Conservation (phyloP, 2,329 filamentous ascomycete species). For the Alternaria ventricosa region DNA sequence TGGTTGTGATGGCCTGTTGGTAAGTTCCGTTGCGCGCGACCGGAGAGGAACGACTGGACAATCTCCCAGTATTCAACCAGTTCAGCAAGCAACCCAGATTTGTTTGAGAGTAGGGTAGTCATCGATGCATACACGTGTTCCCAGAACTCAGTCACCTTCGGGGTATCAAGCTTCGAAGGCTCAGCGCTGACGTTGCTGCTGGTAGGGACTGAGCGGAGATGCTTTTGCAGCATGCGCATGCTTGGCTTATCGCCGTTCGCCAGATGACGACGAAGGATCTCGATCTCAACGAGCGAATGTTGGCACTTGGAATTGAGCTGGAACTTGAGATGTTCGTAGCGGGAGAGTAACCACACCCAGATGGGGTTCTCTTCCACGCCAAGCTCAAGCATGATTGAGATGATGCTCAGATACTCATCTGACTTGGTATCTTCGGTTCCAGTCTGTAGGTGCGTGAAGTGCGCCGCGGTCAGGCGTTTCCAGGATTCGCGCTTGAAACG, state of each 20-base stretch:
- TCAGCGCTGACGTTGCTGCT: constrained; percentile 65
- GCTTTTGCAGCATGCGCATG: constrained; percentile 71
- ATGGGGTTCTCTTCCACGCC: constrained; percentile 96
- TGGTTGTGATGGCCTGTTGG: constrained; percentile 83
- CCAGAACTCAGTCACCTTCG: constrained; percentile 88
- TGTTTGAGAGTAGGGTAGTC: constrained; percentile 72
- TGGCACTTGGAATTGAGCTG: constrained; percentile 83
- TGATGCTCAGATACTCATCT: constrained; percentile 92
- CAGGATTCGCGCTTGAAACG: constrained; percentile 88
- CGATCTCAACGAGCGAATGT: constrained; percentile 88
- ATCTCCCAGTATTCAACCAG: constrained; percentile 94
- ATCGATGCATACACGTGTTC: constrained; percentile 82
- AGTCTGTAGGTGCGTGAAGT: constrained; percentile 58
- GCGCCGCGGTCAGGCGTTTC: constrained; percentile 76
- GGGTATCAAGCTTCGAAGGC: constrained; percentile 71
- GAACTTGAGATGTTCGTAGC: constrained; percentile 86
- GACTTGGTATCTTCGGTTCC: constrained; percentile 59
- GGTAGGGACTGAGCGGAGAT: constrained; percentile 75
- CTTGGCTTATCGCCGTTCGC: constrained; percentile 76
- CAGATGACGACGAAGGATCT: constrained; percentile 83
- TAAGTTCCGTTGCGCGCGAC: constrained; percentile 78
- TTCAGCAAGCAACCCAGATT: constrained; percentile 84
- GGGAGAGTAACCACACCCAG: constrained; percentile 91
- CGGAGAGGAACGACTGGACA: constrained; percentile 86
- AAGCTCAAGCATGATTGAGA: constrained; percentile 85